phyloP scores from a whole-genome alignment of 2,329 filamentous ascomycete species.

The Arthroderma uncinatum region DNA sequence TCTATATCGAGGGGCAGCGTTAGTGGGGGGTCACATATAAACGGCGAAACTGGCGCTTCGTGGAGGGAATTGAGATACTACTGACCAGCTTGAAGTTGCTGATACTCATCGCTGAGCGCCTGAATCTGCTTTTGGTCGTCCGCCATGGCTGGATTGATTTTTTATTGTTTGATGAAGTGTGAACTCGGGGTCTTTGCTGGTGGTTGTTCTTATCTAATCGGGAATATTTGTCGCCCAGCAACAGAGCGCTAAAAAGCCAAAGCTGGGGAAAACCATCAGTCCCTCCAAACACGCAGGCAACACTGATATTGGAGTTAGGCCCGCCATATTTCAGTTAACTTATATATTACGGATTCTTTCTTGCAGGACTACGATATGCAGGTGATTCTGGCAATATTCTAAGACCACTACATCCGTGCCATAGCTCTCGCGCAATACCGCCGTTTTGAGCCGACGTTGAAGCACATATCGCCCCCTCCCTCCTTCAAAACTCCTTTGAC shows the following conservation, averaged over 20 bases:
- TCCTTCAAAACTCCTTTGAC: not conserved
- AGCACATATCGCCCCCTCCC: not conserved
- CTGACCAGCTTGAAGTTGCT: constrained; percentile 71
- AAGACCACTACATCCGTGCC: not conserved
- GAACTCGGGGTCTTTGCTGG: not conserved
- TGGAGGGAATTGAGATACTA: not conserved
- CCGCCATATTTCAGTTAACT: not conserved
- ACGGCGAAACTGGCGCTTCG: not conserved
- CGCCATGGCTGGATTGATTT: constrained; percentile 43
- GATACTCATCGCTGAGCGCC: constrained; percentile 73
- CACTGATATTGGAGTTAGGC: constrained; percentile 1
- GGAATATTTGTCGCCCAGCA: not conserved
- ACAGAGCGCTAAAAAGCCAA: constrained; percentile 13
- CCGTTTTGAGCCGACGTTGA: not conserved
- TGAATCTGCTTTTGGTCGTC: constrained; percentile 69
- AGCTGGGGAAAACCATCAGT: not conserved
- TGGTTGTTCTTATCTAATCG: constrained; percentile 1
- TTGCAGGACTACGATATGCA: not conserved
- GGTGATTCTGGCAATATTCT: too few relatives aligned
- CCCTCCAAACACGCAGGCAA: not conserved
- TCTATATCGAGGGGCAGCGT: constrained; percentile 43
- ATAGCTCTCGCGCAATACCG: not conserved
- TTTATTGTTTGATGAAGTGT: not conserved
- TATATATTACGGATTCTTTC: not conserved
- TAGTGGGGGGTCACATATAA: not conserved